Evolutionary conservation across 2,329 filamentous ascomycete genomes (phyloP).

Genomic region (Trichoderma sp.): DNA sequence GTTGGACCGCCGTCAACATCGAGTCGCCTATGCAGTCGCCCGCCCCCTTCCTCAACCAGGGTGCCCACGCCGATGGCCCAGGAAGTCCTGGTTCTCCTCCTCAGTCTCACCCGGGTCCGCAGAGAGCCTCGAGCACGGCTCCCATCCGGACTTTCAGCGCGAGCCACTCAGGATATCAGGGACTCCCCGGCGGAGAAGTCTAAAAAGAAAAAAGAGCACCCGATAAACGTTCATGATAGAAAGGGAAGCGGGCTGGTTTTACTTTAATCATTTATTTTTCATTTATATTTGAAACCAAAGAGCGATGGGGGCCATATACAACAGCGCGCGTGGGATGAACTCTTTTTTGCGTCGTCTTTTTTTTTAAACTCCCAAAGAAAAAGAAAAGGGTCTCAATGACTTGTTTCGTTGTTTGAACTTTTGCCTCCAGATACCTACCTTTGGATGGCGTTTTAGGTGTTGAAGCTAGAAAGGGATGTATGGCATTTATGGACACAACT

Average conservation of each 20-base stretch:
- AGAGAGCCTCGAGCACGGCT: constrained; percentile 27
- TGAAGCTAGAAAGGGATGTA: constrained; percentile 22
- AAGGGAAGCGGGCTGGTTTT: constrained; percentile 5
- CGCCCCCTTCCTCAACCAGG: constrained; percentile 24
- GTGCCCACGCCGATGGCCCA: constrained; percentile 8
- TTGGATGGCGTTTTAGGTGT: constrained; percentile 26
- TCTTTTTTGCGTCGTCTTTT: constrained; percentile 11
- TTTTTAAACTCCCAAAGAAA: not conserved
- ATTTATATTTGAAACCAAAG: not conserved
- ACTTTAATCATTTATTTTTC: not conserved
- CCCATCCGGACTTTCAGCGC: constrained; percentile 27
- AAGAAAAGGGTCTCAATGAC: constrained; percentile 11
- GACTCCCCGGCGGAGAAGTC: constrained; percentile 18
- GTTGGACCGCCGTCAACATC: constrained; percentile 25
- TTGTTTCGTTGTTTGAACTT: constrained; percentile 24
- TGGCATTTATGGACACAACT: constrained; percentile 17
- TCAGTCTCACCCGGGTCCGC: constrained; percentile 17
- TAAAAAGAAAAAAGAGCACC: not conserved
- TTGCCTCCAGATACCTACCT: constrained; percentile 21
- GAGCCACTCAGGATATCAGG: constrained; percentile 23
- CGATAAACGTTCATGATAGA: constrained; percentile 12
- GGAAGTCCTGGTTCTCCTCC: constrained; percentile 13
- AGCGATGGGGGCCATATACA: constrained; percentile 5
- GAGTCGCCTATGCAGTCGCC: constrained; percentile 21
- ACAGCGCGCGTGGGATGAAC: constrained; percentile 16